Evolutionary conservation across 441 rosid species (phyloP).

Genomic region (Cnidoscolus chayamansa): DNA sequence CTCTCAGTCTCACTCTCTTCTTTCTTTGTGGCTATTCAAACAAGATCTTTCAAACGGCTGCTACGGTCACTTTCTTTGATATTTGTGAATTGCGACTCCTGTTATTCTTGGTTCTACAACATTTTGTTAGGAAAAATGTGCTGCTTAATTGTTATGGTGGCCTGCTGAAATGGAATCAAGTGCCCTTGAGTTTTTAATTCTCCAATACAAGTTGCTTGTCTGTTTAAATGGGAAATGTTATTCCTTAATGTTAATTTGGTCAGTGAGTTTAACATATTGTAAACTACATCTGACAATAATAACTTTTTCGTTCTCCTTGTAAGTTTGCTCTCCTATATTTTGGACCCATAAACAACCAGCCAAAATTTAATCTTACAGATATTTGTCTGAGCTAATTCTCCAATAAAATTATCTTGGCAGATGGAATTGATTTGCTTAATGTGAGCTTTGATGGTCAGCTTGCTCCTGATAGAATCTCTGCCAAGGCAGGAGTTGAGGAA

Average conservation of each 20-base stretch:
- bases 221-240: neutral
- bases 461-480: conserved; percentile 88
- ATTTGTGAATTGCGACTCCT: neutral
- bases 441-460: conserved; percentile 79
- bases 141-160: neutral
- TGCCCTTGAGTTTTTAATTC: neutral
- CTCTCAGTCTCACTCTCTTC: neutral
- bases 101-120: neutral
- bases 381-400: conserved; percentile 6
- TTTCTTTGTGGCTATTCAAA: neutral
- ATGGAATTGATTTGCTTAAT: conserved; percentile 81
- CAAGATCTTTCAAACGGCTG: neutral
- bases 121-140: neutral
- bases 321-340: neutral
- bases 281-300: neutral
- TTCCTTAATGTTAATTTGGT: neutral
- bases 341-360: neutral
- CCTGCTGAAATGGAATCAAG: neutral
- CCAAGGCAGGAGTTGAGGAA: conserved; percentile 63
- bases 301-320: neutral
- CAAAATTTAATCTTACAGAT: conserved; percentile 8
- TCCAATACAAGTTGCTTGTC: neutral
- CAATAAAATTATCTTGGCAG: conserved; percentile 35
- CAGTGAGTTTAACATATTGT: neutral
- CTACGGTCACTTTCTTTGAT: neutral